Base-by-base conservation (phyloP, 169 alveolate species). In the Cryptosporidium bovis region DNA sequence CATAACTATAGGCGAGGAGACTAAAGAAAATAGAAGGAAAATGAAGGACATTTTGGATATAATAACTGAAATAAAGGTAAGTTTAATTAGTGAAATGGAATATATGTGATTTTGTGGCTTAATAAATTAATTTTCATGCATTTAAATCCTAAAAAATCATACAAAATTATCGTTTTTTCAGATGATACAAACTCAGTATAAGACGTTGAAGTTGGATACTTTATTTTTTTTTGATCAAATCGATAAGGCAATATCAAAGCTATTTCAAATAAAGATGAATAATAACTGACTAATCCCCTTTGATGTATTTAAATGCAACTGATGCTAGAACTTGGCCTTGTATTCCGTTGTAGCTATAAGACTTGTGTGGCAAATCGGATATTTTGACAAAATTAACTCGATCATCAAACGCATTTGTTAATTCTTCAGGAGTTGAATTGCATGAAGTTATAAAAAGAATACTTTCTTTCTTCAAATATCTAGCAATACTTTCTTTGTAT, bases 371-470 rank as follows among this genome's bases (percentile, higher is more conserved):
- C 50, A 77, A 36, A 10, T 77, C 64, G 29, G 87, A 77, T 1
- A 77, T 24, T 44, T 46, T 62, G 10, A 29, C 60, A 48, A 77
- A 77, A n/a, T 62, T 33, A 18, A 40, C 31, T 6, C 56, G 33
- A 48, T 56, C 69, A 3, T 56, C 71, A 40, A 91, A 82, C 48
- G 77, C 84, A 20, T 60, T 18, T 44, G 82, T 46, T 65, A 91
- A 40, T 66, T 91, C 94, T 18, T 91, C 91, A n/a, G 90, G 91
- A 33, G 93, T 89, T 8, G 92, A 90, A 56, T 91, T 91, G 82
- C 94, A 91, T 18, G 94, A 83, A 5, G 92, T 77, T 12, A 91
- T 83, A 50, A 84, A 89, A n/a, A 77, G 46, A 48, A 82, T 60
- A 82, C 82, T 34, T 82, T 84, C 83, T 65, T 48, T n/a, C n/a